Base-by-base conservation (phyloP, 2,329 filamentous ascomycete genomes). In the Colletotrichum incanum region DNA sequence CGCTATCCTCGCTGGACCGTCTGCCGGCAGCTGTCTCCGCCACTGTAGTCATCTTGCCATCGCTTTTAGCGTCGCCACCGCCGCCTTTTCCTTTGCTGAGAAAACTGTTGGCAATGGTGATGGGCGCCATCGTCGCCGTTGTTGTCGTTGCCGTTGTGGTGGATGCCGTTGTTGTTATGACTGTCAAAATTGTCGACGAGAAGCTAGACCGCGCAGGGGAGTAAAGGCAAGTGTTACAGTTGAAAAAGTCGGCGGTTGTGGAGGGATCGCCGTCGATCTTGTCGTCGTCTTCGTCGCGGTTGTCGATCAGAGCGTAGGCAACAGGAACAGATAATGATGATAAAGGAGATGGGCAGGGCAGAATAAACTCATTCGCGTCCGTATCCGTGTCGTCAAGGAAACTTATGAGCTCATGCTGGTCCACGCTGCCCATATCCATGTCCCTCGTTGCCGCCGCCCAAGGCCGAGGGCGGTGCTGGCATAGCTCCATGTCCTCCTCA, bases 361-460 rank as follows among this genome's bases (percentile, higher is more conserved):
- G 55, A 34, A 41, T 41, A 45, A 49, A 28, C 23, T 45, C 49
- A 18, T 59, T 47, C 8, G 47, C 67, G 56, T 62, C 56, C 67
- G 60, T 41, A 60, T 73, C 71, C 37, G 67, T 55, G 67, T 73
- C 69, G 69, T 72, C 67, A 49, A 73, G 67, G 67, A 71, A 71
- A 66, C 71, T 73, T 73, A 71, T 71, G 71, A 73, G 71, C 58
- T 63, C 68, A 67, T 71, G 71, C 56, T 50, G 56, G 47, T 47
- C 56, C 39, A 63, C 39, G 58, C 49, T 34, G 49, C 49, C 47
- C 34, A 37, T 54, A 37, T 37, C 56, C 50, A 41, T 61, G 47
- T 52, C 34, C 60, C 45, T 66, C 55, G 54, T 60, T 71, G 54
- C 55, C 67, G 67, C 47, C 55, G 62, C 58, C 62, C 67, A 71